Evolutionary conservation across 176 grass and related monocot species (phyloP).

Genomic region (Carex parvula): DNA sequence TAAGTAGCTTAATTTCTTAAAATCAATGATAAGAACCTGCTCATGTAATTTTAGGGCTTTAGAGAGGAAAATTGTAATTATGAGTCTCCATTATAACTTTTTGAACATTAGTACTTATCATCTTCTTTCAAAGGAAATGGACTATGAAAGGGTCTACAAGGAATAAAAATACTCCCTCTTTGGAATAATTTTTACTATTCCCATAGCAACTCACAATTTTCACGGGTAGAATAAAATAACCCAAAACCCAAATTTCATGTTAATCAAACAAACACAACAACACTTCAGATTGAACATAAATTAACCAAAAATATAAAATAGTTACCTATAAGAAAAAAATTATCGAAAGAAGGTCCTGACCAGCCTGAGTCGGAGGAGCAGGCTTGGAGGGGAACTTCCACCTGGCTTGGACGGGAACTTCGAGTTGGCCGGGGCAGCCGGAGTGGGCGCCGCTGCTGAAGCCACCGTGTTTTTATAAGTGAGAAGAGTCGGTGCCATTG

Average conservation of each 20-base stretch:
- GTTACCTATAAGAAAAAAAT: not conserved
- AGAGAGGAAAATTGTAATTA: no score
- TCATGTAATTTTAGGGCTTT: no score
- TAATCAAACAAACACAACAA: not conserved
- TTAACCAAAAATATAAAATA: conserved; percentile 4
- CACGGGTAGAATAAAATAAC: not conserved
- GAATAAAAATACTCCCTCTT: not conserved
- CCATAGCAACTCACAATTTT: not conserved
- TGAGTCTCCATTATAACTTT: not conserved
- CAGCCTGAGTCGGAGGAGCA: conserved; percentile 53
- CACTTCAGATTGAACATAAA: not conserved
- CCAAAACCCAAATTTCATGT: not conserved
- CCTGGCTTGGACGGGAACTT: conserved; percentile 64
- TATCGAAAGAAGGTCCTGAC: conserved; percentile 10
- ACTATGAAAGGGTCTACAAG: not conserved
- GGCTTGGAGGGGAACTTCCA: conserved; percentile 64
- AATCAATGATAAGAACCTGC: no score
- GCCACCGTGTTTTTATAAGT: no score
- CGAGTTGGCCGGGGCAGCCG: conserved; percentile 16
- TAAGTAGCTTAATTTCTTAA: no score
- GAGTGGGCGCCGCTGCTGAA: conserved; percentile 17
- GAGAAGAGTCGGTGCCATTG: no score
- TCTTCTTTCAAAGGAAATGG: not conserved
- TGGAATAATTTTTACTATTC: not conserved
- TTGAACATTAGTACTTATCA: not conserved